phyloP scores from a whole-genome alignment of 2,329 filamentous ascomycete species.

The Trichoderma cornu-damae region DNA sequence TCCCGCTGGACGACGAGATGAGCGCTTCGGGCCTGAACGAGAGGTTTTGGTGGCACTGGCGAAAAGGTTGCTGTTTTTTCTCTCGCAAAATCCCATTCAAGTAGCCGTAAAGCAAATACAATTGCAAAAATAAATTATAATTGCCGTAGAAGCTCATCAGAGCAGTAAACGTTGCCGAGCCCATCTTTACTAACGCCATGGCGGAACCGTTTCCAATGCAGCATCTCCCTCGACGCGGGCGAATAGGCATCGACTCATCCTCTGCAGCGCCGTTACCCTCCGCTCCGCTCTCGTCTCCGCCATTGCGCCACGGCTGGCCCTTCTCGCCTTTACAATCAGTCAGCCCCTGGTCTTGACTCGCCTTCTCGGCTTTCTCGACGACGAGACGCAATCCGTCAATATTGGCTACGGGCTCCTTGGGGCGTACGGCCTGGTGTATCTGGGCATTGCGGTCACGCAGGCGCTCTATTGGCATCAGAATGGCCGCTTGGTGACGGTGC shows the following conservation, averaged over 20 bases:
- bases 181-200: conserved; percentile 9
- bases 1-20: conserved; percentile 34
- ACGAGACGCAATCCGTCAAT: conserved; percentile 23
- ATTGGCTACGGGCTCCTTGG: conserved; percentile 32
- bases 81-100: neutral
- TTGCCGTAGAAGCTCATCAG: neutral
- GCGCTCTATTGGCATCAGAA: conserved; percentile 24
- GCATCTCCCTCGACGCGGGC: conserved; percentile 1
- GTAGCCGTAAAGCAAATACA: conserved; percentile 9
- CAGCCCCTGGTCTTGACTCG: conserved; percentile 35
- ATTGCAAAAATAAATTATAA: neutral
- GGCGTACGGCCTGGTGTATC: conserved; percentile 32
- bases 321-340: conserved; percentile 35
- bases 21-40: conserved; percentile 27
- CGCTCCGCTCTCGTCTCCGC: conserved; percentile 29
- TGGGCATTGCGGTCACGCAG: conserved; percentile 30
- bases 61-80: conserved; percentile 24
- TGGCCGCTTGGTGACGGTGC: conserved; percentile 31
- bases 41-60: conserved; percentile 32
- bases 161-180: neutral
- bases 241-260: conserved; percentile 5
- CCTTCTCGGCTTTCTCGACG: conserved; percentile 26
- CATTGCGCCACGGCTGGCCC: conserved; percentile 30
- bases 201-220: neutral
- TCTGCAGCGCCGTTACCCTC: conserved; percentile 28